A percentile compares a stretch with the other conserved stretches of the same genome.
phyloP scores from a whole-genome alignment of 1,284 basidiomycete genomes.

The Pulchroboletus neoregius region DNA sequence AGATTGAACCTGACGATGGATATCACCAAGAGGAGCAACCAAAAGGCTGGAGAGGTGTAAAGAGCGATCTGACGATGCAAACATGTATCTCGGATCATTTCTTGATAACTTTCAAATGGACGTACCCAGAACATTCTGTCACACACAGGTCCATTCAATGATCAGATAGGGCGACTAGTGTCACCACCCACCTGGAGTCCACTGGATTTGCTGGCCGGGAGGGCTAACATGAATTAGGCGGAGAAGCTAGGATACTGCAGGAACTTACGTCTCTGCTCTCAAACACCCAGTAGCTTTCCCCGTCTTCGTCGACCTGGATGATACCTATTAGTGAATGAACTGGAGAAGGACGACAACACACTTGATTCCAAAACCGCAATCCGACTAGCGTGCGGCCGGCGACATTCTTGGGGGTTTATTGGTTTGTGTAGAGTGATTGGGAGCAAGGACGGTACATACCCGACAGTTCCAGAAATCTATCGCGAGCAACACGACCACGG shows the following conservation, averaged over 20 bases:
- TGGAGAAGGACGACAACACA: constrained; percentile 25
- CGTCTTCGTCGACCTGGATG: constrained; percentile 83
- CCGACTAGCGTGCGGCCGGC: constrained; percentile 89
- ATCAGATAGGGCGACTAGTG: neutral
- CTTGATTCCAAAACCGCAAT: constrained; percentile 94
- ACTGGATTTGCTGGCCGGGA: constrained; percentile 86
- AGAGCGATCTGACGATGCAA: constrained; percentile 63
- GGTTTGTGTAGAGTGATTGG: neutral
- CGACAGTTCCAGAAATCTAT: constrained; percentile 98
- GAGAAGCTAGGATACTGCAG: neutral
- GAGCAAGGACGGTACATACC: constrained; percentile 41
- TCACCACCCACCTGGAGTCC: constrained; percentile 72
- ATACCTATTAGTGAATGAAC: constrained; percentile 10
- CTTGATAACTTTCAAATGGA: constrained; percentile 5
- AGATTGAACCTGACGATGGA: constrained; percentile 86
- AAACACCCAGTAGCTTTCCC: constrained; percentile 94
- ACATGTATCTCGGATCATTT: constrained; percentile 8
- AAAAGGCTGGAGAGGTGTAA: constrained; percentile 86
- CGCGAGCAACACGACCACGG: constrained; percentile 86
- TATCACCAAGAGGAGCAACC: constrained; percentile 82
- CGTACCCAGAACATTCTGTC: constrained; percentile 86
- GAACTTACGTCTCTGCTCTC: constrained; percentile 81
- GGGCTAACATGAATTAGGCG: constrained; percentile 51
- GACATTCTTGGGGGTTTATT: constrained; percentile 62
- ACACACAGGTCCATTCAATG: constrained; percentile 8